phyloP scores from a whole-genome alignment of 805 yeast species.

The Kuraishia borneana region DNA sequence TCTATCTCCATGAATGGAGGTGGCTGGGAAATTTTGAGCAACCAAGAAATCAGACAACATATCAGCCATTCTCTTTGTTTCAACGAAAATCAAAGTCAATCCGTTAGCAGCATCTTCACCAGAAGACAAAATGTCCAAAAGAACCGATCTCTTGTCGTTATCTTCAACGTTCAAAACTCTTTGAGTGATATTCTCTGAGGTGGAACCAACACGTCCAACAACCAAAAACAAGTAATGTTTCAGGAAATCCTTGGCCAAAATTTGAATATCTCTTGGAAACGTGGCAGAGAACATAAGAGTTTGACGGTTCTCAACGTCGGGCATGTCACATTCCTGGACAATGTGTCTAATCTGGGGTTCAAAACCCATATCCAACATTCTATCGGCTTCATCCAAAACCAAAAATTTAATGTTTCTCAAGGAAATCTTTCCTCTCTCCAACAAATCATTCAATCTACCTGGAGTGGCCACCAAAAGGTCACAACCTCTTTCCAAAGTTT shows the following conservation, averaged over 20 bases:
- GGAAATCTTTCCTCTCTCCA: conserved; percentile 91
- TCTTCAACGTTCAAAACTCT: conserved; percentile 88
- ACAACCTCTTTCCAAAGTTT: conserved; percentile 87
- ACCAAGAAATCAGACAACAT: conserved; percentile 85
- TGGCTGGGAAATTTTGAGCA: conserved; percentile 86
- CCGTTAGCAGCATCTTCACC: conserved; percentile 52
- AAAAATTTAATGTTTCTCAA: conserved; percentile 83
- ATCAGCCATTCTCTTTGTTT: conserved; percentile 98
- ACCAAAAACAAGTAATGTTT: conserved; percentile 91
- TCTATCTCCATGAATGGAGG: conserved; percentile 99
- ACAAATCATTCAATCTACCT: conserved; percentile 93
- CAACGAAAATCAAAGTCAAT: conserved; percentile 89
- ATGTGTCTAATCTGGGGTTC: conserved; percentile 99
- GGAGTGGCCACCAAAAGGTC: conserved; percentile 97
- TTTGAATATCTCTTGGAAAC: conserved; percentile 96
- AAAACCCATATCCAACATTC: conserved; percentile 99
- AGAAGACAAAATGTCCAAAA: conserved; percentile 75
- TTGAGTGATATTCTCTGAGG: conserved; percentile 97
- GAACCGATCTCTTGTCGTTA: conserved; percentile 81
- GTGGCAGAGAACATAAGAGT: conserved; percentile 98
- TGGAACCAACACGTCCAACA: conserved; percentile 98
- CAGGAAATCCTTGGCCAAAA: conserved; percentile 94
- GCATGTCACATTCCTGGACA: conserved; percentile 98
- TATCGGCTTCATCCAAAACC: conserved; percentile 97
- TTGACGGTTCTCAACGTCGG: conserved; percentile 82